Evolutionary conservation across 2,329 filamentous ascomycete genomes (phyloP).

Genomic region (Pseudomassariella vexata): DNA sequence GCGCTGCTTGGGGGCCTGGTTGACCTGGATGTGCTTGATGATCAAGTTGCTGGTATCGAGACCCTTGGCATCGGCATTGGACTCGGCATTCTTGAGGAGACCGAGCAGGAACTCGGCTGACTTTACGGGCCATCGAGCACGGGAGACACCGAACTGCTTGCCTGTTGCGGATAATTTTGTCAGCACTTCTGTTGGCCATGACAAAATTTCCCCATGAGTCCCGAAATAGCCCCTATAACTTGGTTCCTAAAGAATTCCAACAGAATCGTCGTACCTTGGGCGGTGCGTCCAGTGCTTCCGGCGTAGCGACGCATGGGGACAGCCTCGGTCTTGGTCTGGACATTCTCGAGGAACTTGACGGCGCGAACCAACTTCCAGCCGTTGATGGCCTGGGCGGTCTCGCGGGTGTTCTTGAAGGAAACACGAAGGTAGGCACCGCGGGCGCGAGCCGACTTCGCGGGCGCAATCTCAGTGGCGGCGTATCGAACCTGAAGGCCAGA

Average conservation of each 20-base stretch:
- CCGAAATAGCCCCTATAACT: too few relatives aligned
- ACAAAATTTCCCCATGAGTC: too few relatives aligned
- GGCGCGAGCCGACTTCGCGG: conserved; percentile 92
- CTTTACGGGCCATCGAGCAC: conserved; percentile 99
- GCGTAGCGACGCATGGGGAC: conserved; percentile 98
- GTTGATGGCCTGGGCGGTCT: conserved; percentile 99
- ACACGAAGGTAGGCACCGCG: conserved; percentile 98
- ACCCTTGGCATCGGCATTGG: conserved; percentile 95
- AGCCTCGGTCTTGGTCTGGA: conserved; percentile 93
- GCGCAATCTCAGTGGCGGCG: conserved; percentile 82
- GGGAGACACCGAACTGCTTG: conserved; percentile 98
- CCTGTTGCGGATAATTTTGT: conserved; percentile 46
- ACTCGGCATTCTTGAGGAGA: conserved; percentile 95
- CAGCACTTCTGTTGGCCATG: conserved; percentile 11
- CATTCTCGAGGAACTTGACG: conserved; percentile 95
- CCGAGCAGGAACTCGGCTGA: conserved; percentile 96
- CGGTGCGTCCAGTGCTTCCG: conserved; percentile 88
- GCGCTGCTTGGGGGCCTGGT: conserved; percentile 99
- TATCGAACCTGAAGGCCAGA: conserved; percentile 71
- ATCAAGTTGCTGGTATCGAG: conserved; percentile 95
- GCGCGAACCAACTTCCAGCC: conserved; percentile 97
- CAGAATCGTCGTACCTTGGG: conserved; percentile 75
- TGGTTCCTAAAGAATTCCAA: background rate
- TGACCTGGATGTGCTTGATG: conserved; percentile 99
- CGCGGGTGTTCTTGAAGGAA: conserved; percentile 99